These are phyloP conservation scores for Chromosphaera perkinsii DNA, from an alignment of 208 protist species.

Conservation along the genomic window DNA sequence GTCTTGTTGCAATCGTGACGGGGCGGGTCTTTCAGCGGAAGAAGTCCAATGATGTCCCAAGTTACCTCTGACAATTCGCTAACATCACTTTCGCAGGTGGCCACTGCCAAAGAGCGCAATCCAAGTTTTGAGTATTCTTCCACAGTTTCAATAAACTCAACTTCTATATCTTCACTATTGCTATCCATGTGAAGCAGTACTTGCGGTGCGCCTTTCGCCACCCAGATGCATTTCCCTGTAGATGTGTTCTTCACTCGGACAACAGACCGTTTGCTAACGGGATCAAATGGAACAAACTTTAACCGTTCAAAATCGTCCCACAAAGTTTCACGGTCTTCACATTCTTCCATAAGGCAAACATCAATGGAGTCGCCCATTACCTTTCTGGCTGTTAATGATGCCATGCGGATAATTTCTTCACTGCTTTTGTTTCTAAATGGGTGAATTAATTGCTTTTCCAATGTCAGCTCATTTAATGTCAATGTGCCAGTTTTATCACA, in stretches of 20 bases:
- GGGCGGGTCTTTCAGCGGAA: constrained; percentile 80
- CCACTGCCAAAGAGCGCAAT: constrained; percentile 45
- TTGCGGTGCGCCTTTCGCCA: constrained; percentile 28
- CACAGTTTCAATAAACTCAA: constrained; percentile 30
- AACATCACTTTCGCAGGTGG: neutral
- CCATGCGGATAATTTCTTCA: constrained; percentile 21
- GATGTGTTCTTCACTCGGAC: constrained; percentile 12
- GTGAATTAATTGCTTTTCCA: constrained; percentile 32
- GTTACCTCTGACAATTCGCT: neutral
- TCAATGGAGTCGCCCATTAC: constrained; percentile 36
- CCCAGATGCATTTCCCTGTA: constrained; percentile 7
- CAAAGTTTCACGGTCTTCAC: neutral
- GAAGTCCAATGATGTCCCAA: constrained; percentile 61
- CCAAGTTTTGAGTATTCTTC: constrained; percentile 42
- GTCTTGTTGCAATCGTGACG: constrained; percentile 77
- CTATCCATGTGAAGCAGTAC: constrained; percentile 42
- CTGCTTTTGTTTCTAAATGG: neutral
- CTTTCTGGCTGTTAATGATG: neutral
- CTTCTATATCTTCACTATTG: constrained; percentile 41
- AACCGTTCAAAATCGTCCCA: constrained; percentile 13
- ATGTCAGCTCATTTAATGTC: constrained; percentile 82
- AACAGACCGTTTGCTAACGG: constrained; percentile 45
- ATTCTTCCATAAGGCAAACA: neutral
- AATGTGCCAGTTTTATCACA: constrained; percentile 88
- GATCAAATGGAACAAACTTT: constrained; percentile 53